Percentiles rank a stretch among this genome's conserved stretches.
Conservation (phyloP, 2,329 filamentous ascomycete species). For the Diaporthe capsici region DNA sequence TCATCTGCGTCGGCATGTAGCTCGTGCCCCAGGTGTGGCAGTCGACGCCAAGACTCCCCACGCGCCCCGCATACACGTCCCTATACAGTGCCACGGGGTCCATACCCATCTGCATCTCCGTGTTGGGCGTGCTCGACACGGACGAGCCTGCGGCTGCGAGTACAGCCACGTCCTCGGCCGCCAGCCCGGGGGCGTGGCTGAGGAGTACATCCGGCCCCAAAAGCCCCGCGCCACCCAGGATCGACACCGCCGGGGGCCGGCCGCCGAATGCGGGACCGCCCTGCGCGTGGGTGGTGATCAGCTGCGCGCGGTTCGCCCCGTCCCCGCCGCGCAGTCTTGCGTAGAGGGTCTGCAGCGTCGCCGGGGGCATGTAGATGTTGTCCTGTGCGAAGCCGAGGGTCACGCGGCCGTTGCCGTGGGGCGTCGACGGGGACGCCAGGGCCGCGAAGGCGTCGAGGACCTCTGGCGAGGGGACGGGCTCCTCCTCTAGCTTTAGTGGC, state of each 20-base stretch:
- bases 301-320: conserved; percentile 49
- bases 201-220: conserved; percentile 59
- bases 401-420: conserved; percentile 52
- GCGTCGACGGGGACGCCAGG: conserved; percentile 49
- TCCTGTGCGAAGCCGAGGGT: conserved; percentile 61
- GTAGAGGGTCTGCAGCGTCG: conserved; percentile 55
- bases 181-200: conserved; percentile 55
- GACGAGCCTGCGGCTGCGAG: conserved; percentile 52
- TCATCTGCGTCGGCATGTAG: conserved; percentile 52
- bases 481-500: conserved; percentile 46
- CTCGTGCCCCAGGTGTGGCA: conserved; percentile 51
- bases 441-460: conserved; percentile 53
- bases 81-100: conserved; percentile 52
- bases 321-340: conserved; percentile 49
- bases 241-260: conserved; percentile 43
- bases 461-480: conserved; percentile 48
- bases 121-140: conserved; percentile 62
- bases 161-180: conserved; percentile 51
- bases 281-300: conserved; percentile 58
- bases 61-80: conserved; percentile 47
- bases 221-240: conserved; percentile 52
- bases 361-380: conserved; percentile 54
- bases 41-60: conserved; percentile 52
- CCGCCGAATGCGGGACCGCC: conserved; percentile 41
- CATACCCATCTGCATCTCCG: conserved; percentile 64